phyloP scores from a whole-genome alignment of 495 filamentous ascomycete species.

The Oidiodendron maius region DNA sequence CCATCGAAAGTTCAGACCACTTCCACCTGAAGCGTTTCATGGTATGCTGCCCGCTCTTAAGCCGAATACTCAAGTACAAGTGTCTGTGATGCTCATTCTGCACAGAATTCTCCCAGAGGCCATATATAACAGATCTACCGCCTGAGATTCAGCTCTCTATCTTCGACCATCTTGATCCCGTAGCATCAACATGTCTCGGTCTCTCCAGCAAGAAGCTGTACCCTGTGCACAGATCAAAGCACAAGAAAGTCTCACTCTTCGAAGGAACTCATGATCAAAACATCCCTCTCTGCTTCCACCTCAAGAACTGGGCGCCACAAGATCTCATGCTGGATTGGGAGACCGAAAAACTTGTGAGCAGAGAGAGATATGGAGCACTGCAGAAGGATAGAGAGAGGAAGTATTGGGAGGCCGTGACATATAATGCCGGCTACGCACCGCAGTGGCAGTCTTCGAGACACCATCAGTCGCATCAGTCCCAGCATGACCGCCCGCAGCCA shows the following conservation, averaged over 20 bases:
- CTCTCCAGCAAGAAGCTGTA: conserved; percentile 45
- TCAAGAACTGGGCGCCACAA: neutral
- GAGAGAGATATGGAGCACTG: conserved; percentile 1
- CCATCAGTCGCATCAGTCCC: neutral
- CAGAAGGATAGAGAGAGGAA: conserved; percentile 1
- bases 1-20: neutral
- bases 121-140: conserved; percentile 30
- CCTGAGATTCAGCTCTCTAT: conserved; percentile 49
- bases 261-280: neutral
- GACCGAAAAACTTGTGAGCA: conserved; percentile 3
- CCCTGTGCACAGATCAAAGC: neutral
- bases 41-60: neutral
- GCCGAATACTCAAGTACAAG: neutral
- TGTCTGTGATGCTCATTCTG: neutral
- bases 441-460: neutral
- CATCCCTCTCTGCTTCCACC: neutral
- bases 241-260: conserved; percentile 3
- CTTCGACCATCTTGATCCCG: conserved; percentile 43
- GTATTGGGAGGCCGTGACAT: neutral
- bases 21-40: neutral
- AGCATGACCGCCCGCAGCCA: neutral
- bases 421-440: no score
- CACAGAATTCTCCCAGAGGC: neutral
- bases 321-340: conserved; percentile 8
- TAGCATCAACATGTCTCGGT: conserved; percentile 48